These are phyloP conservation scores for Penicillium pancosmium DNA, from an alignment of 495 filamentous ascomycete genomes.

Conservation along the genomic window DNA sequence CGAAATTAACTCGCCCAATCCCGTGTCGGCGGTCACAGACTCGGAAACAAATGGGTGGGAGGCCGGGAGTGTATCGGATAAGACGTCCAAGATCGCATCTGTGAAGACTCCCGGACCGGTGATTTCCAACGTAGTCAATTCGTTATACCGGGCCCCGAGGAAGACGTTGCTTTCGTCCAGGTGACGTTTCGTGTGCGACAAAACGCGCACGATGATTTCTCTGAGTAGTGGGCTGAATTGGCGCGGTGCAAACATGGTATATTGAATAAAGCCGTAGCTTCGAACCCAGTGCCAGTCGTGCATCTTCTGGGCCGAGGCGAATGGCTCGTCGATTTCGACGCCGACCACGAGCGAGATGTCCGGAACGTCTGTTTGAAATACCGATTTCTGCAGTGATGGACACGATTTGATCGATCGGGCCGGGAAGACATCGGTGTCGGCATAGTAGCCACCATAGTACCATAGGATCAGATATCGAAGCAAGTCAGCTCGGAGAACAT, in stretches of 20 bases:
- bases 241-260: constrained; percentile 42
- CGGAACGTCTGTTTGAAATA: constrained; percentile 17
- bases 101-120: constrained; percentile 48
- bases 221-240: constrained; percentile 44
- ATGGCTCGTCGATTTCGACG: constrained; percentile 46
- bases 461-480: constrained; percentile 53
- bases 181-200: constrained; percentile 40
- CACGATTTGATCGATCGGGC: constrained; percentile 34
- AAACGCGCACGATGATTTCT: constrained; percentile 38
- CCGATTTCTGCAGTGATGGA: constrained; percentile 27
- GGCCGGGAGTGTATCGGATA: constrained; percentile 37
- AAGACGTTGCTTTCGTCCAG: constrained; percentile 19
- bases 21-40: constrained; percentile 33
- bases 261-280: constrained; percentile 46
- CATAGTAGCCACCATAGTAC: constrained; percentile 55
- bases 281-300: constrained; percentile 44
- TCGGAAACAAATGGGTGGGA: constrained; percentile 30
- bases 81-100: constrained; percentile 40
- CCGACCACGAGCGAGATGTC: constrained; percentile 44
- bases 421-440: constrained; percentile 49
- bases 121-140: constrained; percentile 36
- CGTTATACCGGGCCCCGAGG: constrained; percentile 25
- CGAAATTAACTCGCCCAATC: constrained; percentile 28
- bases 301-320: constrained; percentile 37
- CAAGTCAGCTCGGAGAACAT: constrained; percentile 49